Evolutionary conservation across 2,329 filamentous ascomycete species (phyloP).

Genomic region (Nemania diffusa): DNA sequence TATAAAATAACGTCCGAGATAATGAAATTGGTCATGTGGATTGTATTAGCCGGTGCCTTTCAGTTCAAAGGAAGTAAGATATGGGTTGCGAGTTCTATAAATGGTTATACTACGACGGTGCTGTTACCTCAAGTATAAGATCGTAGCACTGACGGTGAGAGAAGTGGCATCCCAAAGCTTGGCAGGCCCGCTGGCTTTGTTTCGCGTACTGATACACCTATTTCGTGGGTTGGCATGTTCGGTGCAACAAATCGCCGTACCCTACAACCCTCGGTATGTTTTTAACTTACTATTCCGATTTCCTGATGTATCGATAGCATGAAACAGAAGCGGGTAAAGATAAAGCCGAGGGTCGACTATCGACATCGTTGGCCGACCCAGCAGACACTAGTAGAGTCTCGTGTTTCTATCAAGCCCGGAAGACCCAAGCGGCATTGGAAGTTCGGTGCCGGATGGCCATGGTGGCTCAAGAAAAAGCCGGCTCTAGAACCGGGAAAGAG

Average conservation of each 20-base stretch:
- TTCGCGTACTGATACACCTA: not conserved
- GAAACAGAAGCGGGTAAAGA: constrained; percentile 20
- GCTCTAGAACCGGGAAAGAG: constrained; percentile 42
- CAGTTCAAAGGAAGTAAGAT: too few relatives aligned
- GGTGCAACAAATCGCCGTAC: not conserved
- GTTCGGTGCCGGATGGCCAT: constrained; percentile 2
- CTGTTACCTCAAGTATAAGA: not conserved
- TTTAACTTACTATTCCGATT: not conserved
- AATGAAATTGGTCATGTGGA: too few relatives aligned
- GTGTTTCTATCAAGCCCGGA: not conserved
- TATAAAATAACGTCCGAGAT: too few relatives aligned
- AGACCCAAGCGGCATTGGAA: constrained; percentile 41
- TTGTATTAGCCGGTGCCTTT: too few relatives aligned
- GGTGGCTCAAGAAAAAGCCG: constrained; percentile 12
- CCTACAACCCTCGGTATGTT: constrained; percentile 11
- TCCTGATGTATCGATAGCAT: constrained; percentile 14
- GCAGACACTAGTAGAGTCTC: constrained; percentile 44
- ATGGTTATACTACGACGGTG: not conserved
- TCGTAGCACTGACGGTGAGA: not conserved
- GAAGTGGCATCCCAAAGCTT: not conserved
- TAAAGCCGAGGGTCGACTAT: constrained; percentile 41
- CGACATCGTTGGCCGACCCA: constrained; percentile 47
- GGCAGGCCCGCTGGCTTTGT: not conserved
- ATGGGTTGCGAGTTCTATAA: not conserved
- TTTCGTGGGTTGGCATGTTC: not conserved